Evolutionary conservation across 495 filamentous ascomycete genomes (phyloP), one percentile per base, ranked within the genome.

Genomic region (Lophiotrema nucula): DNA sequence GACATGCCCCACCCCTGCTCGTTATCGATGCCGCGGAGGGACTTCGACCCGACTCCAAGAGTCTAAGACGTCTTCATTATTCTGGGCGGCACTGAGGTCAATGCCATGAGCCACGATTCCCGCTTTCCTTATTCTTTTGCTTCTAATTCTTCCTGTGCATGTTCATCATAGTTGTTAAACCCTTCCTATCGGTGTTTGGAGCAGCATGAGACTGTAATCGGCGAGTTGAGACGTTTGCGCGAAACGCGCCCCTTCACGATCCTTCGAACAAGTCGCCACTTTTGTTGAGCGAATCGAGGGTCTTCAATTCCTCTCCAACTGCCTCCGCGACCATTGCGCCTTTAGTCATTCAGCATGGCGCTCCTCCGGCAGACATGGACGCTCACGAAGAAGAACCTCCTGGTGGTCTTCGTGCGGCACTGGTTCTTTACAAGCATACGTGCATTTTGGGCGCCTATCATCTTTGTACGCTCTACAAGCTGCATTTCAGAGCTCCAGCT

Each of bases 381-480:
- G 24, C 76, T 95, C 58, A 81, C 79, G 53, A 69, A 72, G 60
- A 95, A 96, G 74, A 95, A 87, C 62, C 73, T 90, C 27, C 76
- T 83, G 37, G 85, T 93, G 60, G 79, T 83, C 33, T 69, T 89
- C 52, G 49, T 78, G 48, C 85, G 90, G 12, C 87, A 87, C 67
- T 66, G 70, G 33, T 65, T 83, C 35, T 77, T 83, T 4, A 91
- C 88, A 0, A 47, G 78, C n/a, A 65, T 88, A 23, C 82, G 86
- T 31, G 85, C 87, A 1, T 82, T 92, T 50, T 47, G 91, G 5
- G 74, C 89, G 6, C 89, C 89, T 2, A 76, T 93, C 41, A 72
- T 85, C 22, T 83, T 91, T 59, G 79, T 85, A 33, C 47, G 64
- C 53, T 28, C n/a, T n/a, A n/a, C 13, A 5, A n/a, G n/a, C n/a